Percentiles rank a stretch among this genome's conserved stretches.
These are phyloP conservation scores for Apophysomyces trapeziformis DNA, from an alignment of 371 early-diverging fungal genomes.

Conservation along the genomic window DNA sequence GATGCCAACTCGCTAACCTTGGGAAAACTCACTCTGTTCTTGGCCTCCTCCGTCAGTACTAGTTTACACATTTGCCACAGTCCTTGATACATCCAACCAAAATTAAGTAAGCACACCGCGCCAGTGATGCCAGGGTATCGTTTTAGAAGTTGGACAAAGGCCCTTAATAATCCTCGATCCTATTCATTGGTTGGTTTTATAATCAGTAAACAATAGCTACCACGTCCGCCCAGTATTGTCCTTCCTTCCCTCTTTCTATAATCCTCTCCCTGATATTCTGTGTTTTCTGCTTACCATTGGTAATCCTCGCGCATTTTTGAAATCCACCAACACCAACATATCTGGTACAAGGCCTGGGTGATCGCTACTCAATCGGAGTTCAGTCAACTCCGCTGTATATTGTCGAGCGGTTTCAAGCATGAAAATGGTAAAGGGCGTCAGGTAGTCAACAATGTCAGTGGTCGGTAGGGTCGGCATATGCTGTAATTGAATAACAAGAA, in stretches of 20 bases:
- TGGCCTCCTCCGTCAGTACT: slow-evolving; percentile 49
- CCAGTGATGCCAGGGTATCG: slow-evolving; percentile 48
- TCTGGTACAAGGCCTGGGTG: slow-evolving; percentile 33
- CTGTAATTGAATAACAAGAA: slow-evolving; percentile 37
- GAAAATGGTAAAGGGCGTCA: slow-evolving; percentile 40
- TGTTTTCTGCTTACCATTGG: slow-evolving; percentile 32
- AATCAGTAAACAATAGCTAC: no score
- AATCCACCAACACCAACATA: slow-evolving; percentile 39
- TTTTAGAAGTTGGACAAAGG: slow-evolving; percentile 36
- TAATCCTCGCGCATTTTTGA: slow-evolving; percentile 40
- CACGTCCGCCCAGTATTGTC: no score
- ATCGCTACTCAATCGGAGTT: slow-evolving; percentile 22
- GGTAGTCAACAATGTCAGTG: slow-evolving; percentile 25
- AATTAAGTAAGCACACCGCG: slow-evolving; percentile 44
- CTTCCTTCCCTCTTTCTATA: no score
- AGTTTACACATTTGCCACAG: slow-evolving; percentile 56
- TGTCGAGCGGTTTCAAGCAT: slow-evolving; percentile 45
- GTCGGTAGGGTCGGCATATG: slow-evolving; percentile 27
- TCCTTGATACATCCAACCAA: slow-evolving; percentile 56
- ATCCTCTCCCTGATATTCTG: neutral
- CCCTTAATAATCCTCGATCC: slow-evolving; percentile 35
- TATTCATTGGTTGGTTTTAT: slow-evolving; percentile 8
- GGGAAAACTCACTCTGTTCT: slow-evolving; percentile 43
- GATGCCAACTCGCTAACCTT: slow-evolving; percentile 25
- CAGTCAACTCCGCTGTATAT: slow-evolving; percentile 27